These are phyloP conservation scores for Dactylonectria estremocensis DNA, from an alignment of 2,329 filamentous ascomycete species.

Conservation along the genomic window DNA sequence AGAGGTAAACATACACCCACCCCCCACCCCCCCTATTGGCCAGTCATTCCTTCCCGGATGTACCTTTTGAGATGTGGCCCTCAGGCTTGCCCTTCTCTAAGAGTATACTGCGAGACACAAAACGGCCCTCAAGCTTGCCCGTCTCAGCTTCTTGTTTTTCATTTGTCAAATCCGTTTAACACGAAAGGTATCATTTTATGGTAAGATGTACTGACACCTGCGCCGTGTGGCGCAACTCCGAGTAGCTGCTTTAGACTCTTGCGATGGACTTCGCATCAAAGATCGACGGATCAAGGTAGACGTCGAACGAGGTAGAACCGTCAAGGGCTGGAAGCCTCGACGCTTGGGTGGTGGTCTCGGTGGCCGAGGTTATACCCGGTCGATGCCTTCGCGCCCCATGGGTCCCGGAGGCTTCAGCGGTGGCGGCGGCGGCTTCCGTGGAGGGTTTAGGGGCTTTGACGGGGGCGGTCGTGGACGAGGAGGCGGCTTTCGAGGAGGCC, in stretches of 20 bases:
- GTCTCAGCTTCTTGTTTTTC: slow-evolving; percentile 57
- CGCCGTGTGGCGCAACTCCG: slow-evolving; percentile 70
- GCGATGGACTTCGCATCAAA: slow-evolving; percentile 92
- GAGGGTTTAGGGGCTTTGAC: slow-evolving; percentile 66
- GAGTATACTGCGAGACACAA: slow-evolving; percentile 63
- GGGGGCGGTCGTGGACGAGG: slow-evolving; percentile 62
- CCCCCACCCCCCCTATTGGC: slow-evolving; percentile 49
- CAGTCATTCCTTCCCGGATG: slow-evolving; percentile 42
- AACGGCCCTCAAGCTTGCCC: slow-evolving; percentile 72
- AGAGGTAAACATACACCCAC: slow-evolving; percentile 82
- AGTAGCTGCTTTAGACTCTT: slow-evolving; percentile 89
- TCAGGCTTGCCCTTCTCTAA: slow-evolving; percentile 59
- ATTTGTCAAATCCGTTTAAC: slow-evolving; percentile 43
- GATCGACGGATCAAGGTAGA: slow-evolving; percentile 94
- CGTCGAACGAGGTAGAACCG: slow-evolving; percentile 94
- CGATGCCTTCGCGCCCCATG: slow-evolving; percentile 79
- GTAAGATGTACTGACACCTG: slow-evolving; percentile 80
- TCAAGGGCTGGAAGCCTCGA: slow-evolving; percentile 92
- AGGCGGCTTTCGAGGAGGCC: slow-evolving; percentile 65
- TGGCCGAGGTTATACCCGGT: slow-evolving; percentile 93
- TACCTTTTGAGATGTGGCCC: slow-evolving; percentile 57
- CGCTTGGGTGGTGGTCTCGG: slow-evolving; percentile 93
- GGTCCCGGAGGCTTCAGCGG: slow-evolving; percentile 73
- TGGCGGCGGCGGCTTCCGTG: slow-evolving; percentile 69
- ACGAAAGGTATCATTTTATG: slow-evolving; percentile 54